Base-by-base conservation (phyloP, 768 basidiomycete species). In the Pleurotus ostreatus region DNA sequence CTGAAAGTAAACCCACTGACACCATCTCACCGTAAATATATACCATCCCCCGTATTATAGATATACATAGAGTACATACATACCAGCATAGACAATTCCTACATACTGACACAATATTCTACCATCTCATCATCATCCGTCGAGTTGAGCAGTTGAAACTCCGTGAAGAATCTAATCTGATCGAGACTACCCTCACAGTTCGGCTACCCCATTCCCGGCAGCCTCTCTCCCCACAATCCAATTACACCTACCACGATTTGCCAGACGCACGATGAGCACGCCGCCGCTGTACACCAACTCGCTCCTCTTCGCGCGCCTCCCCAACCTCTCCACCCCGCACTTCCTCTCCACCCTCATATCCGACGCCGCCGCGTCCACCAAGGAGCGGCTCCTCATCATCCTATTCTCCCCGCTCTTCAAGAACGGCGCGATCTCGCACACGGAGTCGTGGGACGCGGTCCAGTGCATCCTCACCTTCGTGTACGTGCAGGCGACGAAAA, bases 401-500 rank as follows among this genome's bases (percentile, higher is more conserved):
- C 78, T 92, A 59, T 72, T 88, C 66, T 85, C 87, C 8, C 73
- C 80, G 3, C 70, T 80, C 58, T 88, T 90, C 67, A 78, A 81
- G 57, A 38, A 34, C 44, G 66, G 69, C 61, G 62, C 62, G 40
- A 59, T 75, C 58, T 70, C 81, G 26, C 80, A 78, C 57, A 77
- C 80, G 2, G 69, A 67, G 15, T 68, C 67, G 26, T 98, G 88
- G 84, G 73, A 83, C 52, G 76, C 77, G 16, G 77, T 94, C 2
- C 92, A 95, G 71, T 71, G 79, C 8, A 78, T 95, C 46, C 77
- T 98, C 59, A 90, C 90, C 0, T 87, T 83, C 64, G 81, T 90
- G 39, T 97, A 98, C 68, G 89, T 92, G 2, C 86, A 89, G 61
- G 89, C 91, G n/a, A 88, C 88, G 12, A 85, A 81, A 62, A 79